Conservation (phyloP, 352 stramenopile species). For the Globisporangium lucens region DNA sequence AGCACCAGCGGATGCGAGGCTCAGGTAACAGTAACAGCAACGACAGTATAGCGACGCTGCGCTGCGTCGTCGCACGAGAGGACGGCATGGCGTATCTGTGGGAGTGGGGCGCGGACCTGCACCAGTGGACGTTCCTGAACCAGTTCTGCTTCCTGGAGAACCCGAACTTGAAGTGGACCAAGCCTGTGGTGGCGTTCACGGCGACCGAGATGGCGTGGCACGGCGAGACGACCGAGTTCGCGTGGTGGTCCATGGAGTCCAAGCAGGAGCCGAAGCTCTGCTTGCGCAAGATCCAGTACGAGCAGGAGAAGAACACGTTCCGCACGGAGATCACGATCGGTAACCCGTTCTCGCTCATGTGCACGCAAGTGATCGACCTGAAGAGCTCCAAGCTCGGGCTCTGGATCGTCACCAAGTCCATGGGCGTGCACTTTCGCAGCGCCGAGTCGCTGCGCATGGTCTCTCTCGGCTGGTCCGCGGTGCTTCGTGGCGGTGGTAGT, state of each 20-base stretch:
- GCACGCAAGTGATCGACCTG: conserved; percentile 36
- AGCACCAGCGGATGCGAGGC: conserved; percentile 13
- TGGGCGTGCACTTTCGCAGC: conserved; percentile 64
- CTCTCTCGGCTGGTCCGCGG: conserved; percentile 31
- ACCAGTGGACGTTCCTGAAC: conserved; percentile 84
- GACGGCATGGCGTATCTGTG: conserved; percentile 82
- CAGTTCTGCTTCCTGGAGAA: conserved; percentile 79
- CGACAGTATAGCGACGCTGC: conserved; percentile 28
- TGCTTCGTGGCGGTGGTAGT: conserved; percentile 3
- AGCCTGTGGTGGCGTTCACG: conserved; percentile 60
- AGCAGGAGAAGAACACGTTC: conserved; percentile 61
- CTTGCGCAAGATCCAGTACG: conserved; percentile 68
- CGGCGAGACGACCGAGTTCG: conserved; percentile 50
- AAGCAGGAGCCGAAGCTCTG: conserved; percentile 65
- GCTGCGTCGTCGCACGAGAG: conserved; percentile 71
- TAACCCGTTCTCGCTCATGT: conserved; percentile 45
- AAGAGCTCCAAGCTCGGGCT: conserved; percentile 60
- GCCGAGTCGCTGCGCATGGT: conserved; percentile 39
- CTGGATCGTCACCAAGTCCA: conserved; percentile 55
- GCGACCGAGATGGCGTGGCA: conserved; percentile 36
- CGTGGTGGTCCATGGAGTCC: conserved; percentile 72
- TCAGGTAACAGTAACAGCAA: conserved; percentile 2
- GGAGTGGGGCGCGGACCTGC: conserved; percentile 79
- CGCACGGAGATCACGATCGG: conserved; percentile 77
- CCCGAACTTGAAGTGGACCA: conserved; percentile 79